Evolutionary conservation across 208 protist genomes (phyloP), one percentile per base, ranked within the genome.

Genomic region (Trypanosomatidae sp.): DNA sequence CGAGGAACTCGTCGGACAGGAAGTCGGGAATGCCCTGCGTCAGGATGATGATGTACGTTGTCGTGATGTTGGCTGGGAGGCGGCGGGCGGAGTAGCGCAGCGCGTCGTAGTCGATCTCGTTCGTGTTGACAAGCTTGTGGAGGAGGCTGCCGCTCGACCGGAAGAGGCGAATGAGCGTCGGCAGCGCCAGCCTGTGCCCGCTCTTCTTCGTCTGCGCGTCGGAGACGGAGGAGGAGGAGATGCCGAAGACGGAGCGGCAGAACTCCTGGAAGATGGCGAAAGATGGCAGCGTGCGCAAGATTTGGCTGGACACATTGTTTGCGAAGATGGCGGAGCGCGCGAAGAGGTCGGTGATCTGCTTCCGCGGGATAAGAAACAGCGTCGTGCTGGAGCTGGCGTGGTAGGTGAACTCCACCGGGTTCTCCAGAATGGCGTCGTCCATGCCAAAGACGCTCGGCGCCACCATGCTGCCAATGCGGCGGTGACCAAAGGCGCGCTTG

Each of bases 391-490:
- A 83, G 74, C 90, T 94, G 33, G 87, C 87, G 70, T 94, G 90
- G 64, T 91, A 94, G 41, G 85, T 91, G 69, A 94, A 94, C 71
- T 94, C 87, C 3, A 82, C 82, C 22, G 87, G 82, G 47, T 70
- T 92, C 41, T 90, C 87, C 17, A 94, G 74, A 25, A 94, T 90
- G 65, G 86, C 87, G 66, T 92, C 85, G 71, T 94, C 90, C n/a
- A 94, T 89, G 28, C 87, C 90, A 53, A 94, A 94, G 3, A 92
- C 71, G 58, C 89, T 94, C 13, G 90, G 87, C 9, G 90, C 85
- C 2, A 77, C 85, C 59, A 94, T 91, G 71, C 84, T 92, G 46
- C 87, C 90, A 36, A 94, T 85, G 33, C 90, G 85, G 9, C 90
- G 90, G 68, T 94, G 90, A 0, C 90, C 90, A 77, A 91, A 87